Evolutionary conservation across 2,329 filamentous ascomycete genomes (phyloP), one percentile per base, ranked within the genome.

Genomic region (Chrysosporium keratinophilum): DNA sequence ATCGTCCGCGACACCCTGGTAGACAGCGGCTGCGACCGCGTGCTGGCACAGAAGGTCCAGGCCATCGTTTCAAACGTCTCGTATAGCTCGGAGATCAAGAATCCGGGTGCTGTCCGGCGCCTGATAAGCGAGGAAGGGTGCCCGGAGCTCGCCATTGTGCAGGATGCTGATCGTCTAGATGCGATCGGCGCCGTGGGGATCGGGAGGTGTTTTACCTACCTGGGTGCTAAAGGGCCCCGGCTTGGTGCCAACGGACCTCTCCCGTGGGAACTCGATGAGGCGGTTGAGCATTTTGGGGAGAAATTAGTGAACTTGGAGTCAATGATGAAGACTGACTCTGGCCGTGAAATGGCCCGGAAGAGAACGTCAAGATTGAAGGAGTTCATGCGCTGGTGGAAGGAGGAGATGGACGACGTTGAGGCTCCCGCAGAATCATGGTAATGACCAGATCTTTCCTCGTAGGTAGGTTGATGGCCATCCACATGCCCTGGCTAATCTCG

Each of bases 131-230:
- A 65, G 5, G 64, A 63, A 5, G 64, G 64, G 3, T 74, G 86
- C 65, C 87, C 87, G 1, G 88, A 93, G 67, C 73, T 93, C 34
- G 89, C 81, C 0, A 80, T 95, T 46, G 88, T 96, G 33, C 90
- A 96, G 71, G 91, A 96, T 68, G 90, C 90, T 3, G 91, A 96
- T 72, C 78, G 90, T 5, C 74, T 97, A n/a, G 91, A 97, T 70
- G 87, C 89, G 3, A 83, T 96, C 48, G 91, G 90, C 0, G 88
- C 87, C 0, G 80, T 96, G 31, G 91, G 91, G 0, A 83, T 95
- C 54, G 90, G 81, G 1, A 75, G 91, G 42, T 81, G 80, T 40
- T 90, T 93, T 66, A 82, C 84, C 0, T 96, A 82, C 66, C 81
- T 85, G 0, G 89, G 84, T 0, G 84, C 82, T 10, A 81, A 78